Conservation (phyloP, 2,329 filamentous ascomycete species). For the Bipolaris gigantea region DNA sequence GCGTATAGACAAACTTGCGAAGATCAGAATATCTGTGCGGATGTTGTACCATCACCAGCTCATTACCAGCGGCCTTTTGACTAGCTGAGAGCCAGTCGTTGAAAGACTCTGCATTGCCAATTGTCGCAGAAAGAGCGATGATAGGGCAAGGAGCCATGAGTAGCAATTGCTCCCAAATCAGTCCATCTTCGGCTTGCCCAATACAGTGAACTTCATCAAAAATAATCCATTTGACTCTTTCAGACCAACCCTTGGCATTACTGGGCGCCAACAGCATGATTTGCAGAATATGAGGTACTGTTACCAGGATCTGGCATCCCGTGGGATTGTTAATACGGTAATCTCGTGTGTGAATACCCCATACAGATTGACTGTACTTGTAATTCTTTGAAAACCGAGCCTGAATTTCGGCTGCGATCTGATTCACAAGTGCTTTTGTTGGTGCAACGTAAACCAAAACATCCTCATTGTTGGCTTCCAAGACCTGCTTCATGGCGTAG, state of each 20-base stretch:
- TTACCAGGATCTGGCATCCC: slow-evolving; percentile 75
- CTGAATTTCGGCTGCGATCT: slow-evolving; percentile 78
- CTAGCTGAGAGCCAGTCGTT: slow-evolving; percentile 67
- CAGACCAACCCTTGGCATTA: slow-evolving; percentile 71
- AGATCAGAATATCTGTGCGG: slow-evolving; percentile 73
- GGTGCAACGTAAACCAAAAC: slow-evolving; percentile 79
- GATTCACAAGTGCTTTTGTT: slow-evolving; percentile 80
- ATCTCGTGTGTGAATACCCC: slow-evolving; percentile 78
- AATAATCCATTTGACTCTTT: slow-evolving; percentile 71
- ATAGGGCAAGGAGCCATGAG: slow-evolving; percentile 75
- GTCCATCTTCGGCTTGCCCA: slow-evolving; percentile 72
- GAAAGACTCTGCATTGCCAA: slow-evolving; percentile 74
- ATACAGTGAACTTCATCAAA: slow-evolving; percentile 85
- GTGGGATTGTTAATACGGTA: slow-evolving; percentile 73
- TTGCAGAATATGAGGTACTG: slow-evolving; percentile 76
- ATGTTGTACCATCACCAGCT: slow-evolving; percentile 70
- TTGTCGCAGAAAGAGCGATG: slow-evolving; percentile 76
- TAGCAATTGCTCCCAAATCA: slow-evolving; percentile 78
- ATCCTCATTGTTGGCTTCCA: slow-evolving; percentile 68
- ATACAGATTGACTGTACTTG: slow-evolving; percentile 66
- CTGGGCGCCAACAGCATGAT: slow-evolving; percentile 69
- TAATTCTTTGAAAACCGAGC: slow-evolving; percentile 71
- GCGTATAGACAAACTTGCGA: slow-evolving; percentile 70
- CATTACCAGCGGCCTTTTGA: slow-evolving; percentile 64
- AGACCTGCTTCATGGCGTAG: slow-evolving; percentile 77